Evolutionary conservation across 306 rosid species (phyloP).

Genomic region (Arachis stenosperma): DNA sequence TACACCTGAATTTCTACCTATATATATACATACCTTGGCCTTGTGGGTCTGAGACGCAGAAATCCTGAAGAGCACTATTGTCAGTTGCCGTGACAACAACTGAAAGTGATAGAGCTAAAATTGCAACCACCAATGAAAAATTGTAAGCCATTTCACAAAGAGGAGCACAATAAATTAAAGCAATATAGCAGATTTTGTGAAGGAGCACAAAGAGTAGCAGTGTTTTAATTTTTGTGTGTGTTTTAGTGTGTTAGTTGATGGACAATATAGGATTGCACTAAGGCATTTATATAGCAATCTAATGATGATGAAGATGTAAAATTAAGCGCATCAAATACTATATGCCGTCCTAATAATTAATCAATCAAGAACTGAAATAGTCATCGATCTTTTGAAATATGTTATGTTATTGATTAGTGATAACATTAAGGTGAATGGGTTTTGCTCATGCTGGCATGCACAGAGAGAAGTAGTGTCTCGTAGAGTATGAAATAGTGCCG

Average conservation of each 20-base stretch:
- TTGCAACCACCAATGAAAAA: conserved; percentile 21
- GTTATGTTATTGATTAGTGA: background rate
- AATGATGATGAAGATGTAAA: background rate
- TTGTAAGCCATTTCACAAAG: conserved; percentile 41
- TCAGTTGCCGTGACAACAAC: conserved; percentile 30
- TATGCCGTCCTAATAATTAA: conserved; percentile 27
- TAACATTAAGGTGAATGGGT: background rate
- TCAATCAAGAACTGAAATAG: conserved; percentile 24
- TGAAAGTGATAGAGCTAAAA: conserved; percentile 43
- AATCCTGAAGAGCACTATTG: conserved; percentile 44
- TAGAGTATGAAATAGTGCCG: background rate
- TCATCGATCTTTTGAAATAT: conserved; percentile 26
- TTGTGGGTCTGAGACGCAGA: conserved; percentile 48
- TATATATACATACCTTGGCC: conserved; percentile 31
- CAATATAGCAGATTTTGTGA: background rate
- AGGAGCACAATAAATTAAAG: background rate
- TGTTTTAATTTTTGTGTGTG: background rate
- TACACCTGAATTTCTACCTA: no score
- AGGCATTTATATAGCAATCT: conserved; percentile 31
- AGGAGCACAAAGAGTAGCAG: background rate
- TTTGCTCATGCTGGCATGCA: conserved; percentile 16
- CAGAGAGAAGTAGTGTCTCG: no score
- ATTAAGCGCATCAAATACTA: background rate
- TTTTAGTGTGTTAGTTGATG: conserved; percentile 20
- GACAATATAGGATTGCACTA: conserved; percentile 25